Conservation (phyloP, 805 yeast genomes). For the Zygoascus biomembranicola region DNA sequence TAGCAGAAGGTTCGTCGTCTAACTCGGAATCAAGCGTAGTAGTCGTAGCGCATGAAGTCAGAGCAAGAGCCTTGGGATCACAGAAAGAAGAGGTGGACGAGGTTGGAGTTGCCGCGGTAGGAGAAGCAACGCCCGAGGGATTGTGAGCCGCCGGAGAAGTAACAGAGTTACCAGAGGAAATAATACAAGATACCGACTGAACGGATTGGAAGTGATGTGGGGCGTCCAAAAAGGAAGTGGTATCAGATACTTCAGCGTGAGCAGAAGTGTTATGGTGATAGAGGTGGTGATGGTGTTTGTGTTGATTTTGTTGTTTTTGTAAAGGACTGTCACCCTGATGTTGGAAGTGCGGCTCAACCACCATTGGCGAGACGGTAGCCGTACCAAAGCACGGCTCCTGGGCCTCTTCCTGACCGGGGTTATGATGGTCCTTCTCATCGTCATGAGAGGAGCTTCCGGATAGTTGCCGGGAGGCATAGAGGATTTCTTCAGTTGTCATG, state of each 20-base stretch:
- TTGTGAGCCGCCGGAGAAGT: neutral
- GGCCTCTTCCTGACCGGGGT: neutral
- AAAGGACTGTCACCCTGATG: neutral
- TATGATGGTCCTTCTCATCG: neutral
- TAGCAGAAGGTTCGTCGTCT: neutral
- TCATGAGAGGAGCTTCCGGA: neutral
- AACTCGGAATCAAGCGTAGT: neutral
- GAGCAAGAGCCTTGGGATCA: constrained; percentile 17
- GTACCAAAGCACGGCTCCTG: neutral
- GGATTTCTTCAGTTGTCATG: neutral
- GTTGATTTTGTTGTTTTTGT: neutral
- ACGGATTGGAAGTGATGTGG: neutral
- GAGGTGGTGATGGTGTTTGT: neutral
- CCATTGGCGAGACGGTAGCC: neutral
- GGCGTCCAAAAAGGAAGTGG: neutral
- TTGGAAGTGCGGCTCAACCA: neutral
- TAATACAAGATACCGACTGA: neutral
- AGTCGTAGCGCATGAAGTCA: constrained; percentile 2
- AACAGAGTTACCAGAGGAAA: neutral
- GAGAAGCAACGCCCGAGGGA: neutral
- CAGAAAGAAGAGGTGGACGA: constrained; percentile 9
- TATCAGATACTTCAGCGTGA: neutral
- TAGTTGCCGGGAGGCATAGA: neutral
- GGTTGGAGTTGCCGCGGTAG: neutral
- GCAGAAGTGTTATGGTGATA: neutral